Conservation (phyloP, 805 yeast genomes). For the Ogataea trehalophila region DNA sequence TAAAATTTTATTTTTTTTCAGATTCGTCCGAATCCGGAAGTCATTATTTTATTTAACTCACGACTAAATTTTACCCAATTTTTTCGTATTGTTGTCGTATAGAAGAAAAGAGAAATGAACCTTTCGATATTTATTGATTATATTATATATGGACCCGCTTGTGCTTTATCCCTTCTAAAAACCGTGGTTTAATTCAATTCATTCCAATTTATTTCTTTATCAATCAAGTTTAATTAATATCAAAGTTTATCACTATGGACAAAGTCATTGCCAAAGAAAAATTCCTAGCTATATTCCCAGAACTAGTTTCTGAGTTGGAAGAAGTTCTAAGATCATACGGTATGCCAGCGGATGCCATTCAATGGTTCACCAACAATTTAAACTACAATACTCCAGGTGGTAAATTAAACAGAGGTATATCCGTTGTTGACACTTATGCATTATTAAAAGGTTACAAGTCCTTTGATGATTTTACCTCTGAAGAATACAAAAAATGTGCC, state of each 20-base stretch:
- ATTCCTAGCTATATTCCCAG: slow-evolving; percentile 68
- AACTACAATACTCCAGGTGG: slow-evolving; percentile 95
- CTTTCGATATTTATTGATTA: too few species aligned
- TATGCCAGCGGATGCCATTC: slow-evolving; percentile 80
- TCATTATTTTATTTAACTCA: too few species aligned
- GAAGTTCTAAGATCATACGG: slow-evolving; percentile 60
- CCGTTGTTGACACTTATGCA: slow-evolving; percentile 90
- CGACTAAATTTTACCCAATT: too few species aligned
- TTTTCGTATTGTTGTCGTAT: too few species aligned
- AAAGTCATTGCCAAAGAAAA: slow-evolving; percentile 43
- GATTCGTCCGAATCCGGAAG: too few species aligned
- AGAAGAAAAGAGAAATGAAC: too few species aligned
- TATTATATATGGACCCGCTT: too few species aligned
- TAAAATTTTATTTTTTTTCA: background rate
- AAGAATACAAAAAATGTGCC: slow-evolving; percentile 79
- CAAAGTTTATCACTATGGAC: slow-evolving; percentile 22
- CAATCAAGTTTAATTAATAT: background rate
- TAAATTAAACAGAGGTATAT: slow-evolving; percentile 90
- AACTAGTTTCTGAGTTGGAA: slow-evolving; percentile 69
- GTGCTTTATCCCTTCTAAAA: too few species aligned
- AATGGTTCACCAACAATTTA: slow-evolving; percentile 73
- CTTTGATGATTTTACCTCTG: slow-evolving; percentile 53
- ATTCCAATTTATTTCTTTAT: too few species aligned
- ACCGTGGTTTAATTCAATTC: too few species aligned
- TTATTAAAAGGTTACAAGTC: slow-evolving; percentile 62